Evolutionary conservation across 192 early-diverging fungal species (phyloP), one percentile per base, ranked within the genome.

Genomic region (Coemansia sp.): DNA sequence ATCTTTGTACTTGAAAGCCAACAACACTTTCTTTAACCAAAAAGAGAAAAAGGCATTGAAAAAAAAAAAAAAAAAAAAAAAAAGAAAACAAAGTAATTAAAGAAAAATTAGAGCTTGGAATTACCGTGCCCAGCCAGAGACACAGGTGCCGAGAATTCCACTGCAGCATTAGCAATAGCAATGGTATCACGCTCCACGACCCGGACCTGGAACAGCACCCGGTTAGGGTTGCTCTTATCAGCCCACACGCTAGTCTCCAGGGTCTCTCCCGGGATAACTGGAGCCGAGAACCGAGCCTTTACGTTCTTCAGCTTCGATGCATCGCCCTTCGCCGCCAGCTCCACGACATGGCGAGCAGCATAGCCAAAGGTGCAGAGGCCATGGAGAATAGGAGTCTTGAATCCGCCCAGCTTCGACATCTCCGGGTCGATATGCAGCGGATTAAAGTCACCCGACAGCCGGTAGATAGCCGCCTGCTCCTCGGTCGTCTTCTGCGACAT

Each of bases 351-450:
- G 75, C 94, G 95, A 12, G 89, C 90, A 20, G 95, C 91, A 68
- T 94, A 86, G 65, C 95, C 96, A 76, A 94, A 94, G 10, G 92
- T 87, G 85, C 93, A 95, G 66, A 99, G 86, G 34, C 96, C 96
- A 72, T 99, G 98, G 42, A 99, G 84, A 71, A 99, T 98, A 3
- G 97, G 97, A 12, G 91, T 89, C 38, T 98, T 91, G 78, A 98
- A 99, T 18, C 96, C 96, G 59, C 94, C 97, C 59, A 97, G 86
- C 39, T 87, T 85, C 37, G 92, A 88, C 94, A 98, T 95, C 28
- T 87, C 83, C 3, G 97, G 96, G 78, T 98, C 96, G 70, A 99
- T 92, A 75, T 99, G 97, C 65, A 99, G 84, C 66, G 97, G 97
- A 80, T 99, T 99, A 79, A 77, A 90, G 84, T 99, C 97, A 64